Base-by-base conservation (phyloP, 2,329 filamentous ascomycete genomes). In the Fusarium veterinarium region DNA sequence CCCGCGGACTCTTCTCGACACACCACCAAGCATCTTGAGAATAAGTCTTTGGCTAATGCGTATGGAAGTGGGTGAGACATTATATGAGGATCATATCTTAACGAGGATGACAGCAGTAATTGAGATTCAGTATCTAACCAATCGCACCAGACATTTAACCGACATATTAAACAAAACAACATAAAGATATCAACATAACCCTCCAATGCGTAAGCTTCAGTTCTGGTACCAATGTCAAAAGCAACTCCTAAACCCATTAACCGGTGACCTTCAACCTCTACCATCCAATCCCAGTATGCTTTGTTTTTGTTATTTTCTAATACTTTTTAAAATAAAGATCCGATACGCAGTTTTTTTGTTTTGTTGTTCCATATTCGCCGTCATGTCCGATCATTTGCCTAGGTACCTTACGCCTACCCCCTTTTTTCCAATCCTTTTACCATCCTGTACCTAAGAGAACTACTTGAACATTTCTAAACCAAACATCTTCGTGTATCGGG, bases 1-100 rank as follows among this genome's bases (percentile, higher is more conserved):
- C 88, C 79, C 88, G 85, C 64, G 93, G 84, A 16, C 89, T 91
- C 59, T 83, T 82, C 65, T 88, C 85, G 62, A 93, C 84, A 30
- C 87, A 91, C 78, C 91, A 88, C 42, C 86, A 83, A 33, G 91
- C 91, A 69, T 89, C 87, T 8, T 41, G 23, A n/a, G 49, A 28
- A n/a, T 13, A 25, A 53, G 35, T 25, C 10, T 13, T n/a, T n/a
- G 12, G 25, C 1, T 13, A 3, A n/a, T 40, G 10, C 23, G 11
- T 1, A n/a, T 13, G 5, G 25, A 19, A 53, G 25, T 40, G 19
- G 16, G 19, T 48, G 17, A 51, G n/a, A 35, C 14, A 40, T 53
- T 14, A 38, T n/a, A 23, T n/a, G 14, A 30, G 6, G 33, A 46
- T 30, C 33, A 59, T 30, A 30, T 57, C 25, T 57, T 5, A 19